Conservation (phyloP, 2,329 filamentous ascomycete species). For the Epichloe gansuensis region DNA sequence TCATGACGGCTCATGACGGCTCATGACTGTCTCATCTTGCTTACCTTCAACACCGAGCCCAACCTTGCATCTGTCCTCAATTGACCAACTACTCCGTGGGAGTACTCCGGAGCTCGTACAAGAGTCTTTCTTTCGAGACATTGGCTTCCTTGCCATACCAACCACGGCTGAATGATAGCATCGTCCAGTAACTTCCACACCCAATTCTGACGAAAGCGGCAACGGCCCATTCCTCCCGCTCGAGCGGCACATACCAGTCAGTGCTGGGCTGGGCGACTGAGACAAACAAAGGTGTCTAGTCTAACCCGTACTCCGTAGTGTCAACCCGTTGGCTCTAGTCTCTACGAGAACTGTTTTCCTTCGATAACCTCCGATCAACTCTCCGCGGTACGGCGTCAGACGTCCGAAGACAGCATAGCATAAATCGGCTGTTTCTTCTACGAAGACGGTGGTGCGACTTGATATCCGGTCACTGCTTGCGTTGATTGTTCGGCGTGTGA, state of each 20-base stretch:
- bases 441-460: background rate
- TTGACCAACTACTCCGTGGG: background rate
- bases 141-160: conserved; percentile 1
- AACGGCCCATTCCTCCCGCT: background rate
- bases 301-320: background rate
- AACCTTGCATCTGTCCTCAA: background rate
- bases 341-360: background rate
- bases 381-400: background rate
- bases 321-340: background rate
- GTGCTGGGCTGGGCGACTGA: background rate
- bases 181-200: background rate
- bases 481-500: background rate
- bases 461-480: background rate
- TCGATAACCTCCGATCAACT: background rate
- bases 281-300: background rate
- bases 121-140: conserved; percentile 1
- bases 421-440: background rate
- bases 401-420: background rate
- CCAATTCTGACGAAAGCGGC: background rate
- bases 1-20: background rate
- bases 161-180: background rate
- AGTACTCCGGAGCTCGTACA: too few species aligned
- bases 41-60: background rate
- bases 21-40: background rate
- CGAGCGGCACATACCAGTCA: conserved; percentile 4